Base-by-base conservation (phyloP, 2,329 filamentous ascomycete species). In the Aotearoamyces nothofagi region DNA sequence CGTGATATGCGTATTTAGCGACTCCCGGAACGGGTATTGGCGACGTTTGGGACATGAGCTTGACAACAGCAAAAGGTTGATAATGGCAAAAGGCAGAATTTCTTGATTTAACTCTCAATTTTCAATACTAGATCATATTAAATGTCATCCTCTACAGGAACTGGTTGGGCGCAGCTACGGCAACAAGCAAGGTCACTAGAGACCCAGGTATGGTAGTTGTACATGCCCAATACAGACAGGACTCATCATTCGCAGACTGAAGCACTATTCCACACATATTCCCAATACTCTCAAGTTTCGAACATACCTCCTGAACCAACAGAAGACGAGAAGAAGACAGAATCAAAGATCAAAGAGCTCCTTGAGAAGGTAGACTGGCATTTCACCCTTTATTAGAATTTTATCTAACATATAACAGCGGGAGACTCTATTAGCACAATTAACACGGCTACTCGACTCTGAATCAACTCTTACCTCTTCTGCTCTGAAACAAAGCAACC, bases 401-500 rank as follows among this genome's bases (percentile, higher is more conserved):
- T 24, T 16, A 17, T 23, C 31, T 44, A 22, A 44, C 25, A 27
- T n/a, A 4, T 12, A 29, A 9, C 50, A 93, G 83, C 78, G 90
- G 49, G 83, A 93, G 50, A 61, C 66, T 24, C 69, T 90, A 30
- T 75, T 96, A 49, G 58, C 65, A 34, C 83, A 94, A 55, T 78
- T 98, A 32, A 63, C 75, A 41, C 81, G 87, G 33, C 75, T 94
- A 30, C 79, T 96, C 42, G 87, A 96, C 59, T 92, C 86, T 32
- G 87, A 96, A 64, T 73, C 84, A 13, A 66, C 76, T 32, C 70
- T 92, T 34, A 83, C 80, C 28, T 77, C 84, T 24, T 96, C 87
- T 20, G 84, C 86, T 32, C 69, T 93, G n/a, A 96, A 96, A 57
- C 86, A 93, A 48, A 93, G 87, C 60, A 94, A 96, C 52, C 74